Percentiles rank a stretch among this genome's conserved stretches.
Evolutionary conservation across 257 asterid genomes (phyloP).

Genomic region (Solanum clarkiae): DNA sequence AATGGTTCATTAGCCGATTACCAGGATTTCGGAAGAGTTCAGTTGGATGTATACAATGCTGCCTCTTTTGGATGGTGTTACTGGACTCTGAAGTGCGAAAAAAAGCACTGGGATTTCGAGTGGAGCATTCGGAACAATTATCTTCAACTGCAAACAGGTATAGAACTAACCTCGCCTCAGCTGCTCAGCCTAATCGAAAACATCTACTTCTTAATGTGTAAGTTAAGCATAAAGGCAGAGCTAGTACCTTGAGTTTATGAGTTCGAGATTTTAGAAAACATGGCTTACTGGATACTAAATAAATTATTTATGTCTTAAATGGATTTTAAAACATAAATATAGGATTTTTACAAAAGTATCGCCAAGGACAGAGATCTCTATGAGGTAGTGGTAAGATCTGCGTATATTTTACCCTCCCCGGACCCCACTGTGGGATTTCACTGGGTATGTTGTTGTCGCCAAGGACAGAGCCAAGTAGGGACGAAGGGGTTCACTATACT

Average conservation of each 20-base stretch:
- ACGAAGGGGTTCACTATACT: too few relatives aligned
- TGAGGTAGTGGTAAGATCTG: too few relatives aligned
- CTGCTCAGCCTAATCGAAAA: neutral
- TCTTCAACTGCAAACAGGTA: constrained; percentile 53
- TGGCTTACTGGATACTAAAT: neutral
- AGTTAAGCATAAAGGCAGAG: neutral
- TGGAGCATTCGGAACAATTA: constrained; percentile 59
- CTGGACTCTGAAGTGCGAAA: constrained; percentile 60
- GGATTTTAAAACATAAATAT: neutral
- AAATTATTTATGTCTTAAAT: neutral
- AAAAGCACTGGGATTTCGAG: constrained; percentile 78
- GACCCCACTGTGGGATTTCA: too few relatives aligned
- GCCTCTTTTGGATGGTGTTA: constrained; percentile 85
- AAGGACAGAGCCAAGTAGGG: too few relatives aligned
- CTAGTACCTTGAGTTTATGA: neutral
- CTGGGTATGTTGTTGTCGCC: too few relatives aligned
- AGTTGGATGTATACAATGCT: constrained; percentile 45
- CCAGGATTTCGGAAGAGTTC: constrained; percentile 64
- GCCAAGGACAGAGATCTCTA: too few relatives aligned
- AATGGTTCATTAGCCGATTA: constrained; percentile 43
- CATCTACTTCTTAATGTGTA: neutral
- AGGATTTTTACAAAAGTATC: neutral
- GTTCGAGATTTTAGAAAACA: neutral
- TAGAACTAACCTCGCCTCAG: neutral
- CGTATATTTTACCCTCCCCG: too few relatives aligned